These are phyloP conservation scores for Penicillium oxalicum DNA, from an alignment of 2,329 filamentous ascomycete genomes.

Conservation along the genomic window DNA sequence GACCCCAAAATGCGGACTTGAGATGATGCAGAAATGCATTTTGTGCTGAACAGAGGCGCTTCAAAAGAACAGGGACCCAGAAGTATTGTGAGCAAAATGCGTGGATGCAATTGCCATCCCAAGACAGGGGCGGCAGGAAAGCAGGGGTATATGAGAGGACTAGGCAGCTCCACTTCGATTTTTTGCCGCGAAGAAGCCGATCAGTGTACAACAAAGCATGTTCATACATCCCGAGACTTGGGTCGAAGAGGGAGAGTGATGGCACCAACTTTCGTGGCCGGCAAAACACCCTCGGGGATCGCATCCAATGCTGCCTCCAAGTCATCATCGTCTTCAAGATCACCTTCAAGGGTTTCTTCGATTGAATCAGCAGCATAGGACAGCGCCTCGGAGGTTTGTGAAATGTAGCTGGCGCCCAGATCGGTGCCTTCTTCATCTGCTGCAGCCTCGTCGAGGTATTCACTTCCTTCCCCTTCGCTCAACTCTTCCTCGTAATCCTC, in stretches of 20 bases:
- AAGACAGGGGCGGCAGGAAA: conserved; percentile 6
- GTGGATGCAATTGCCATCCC: conserved; percentile 10
- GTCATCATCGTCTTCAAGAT: conserved; percentile 21
- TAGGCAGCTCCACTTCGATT: conserved; percentile 1
- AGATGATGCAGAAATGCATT: conserved; percentile 18
- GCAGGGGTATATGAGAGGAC: conserved; percentile 6
- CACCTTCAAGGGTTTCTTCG: conserved; percentile 35
- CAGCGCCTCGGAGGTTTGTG: conserved; percentile 42
- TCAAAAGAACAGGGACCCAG: no score
- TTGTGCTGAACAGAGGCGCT: conserved; percentile 17
- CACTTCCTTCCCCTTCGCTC: conserved; percentile 50
- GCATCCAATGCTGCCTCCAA: conserved; percentile 22
- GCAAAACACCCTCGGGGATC: conserved; percentile 3
- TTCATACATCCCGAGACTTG: conserved; percentile 14
- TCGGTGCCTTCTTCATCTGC: conserved; percentile 45
- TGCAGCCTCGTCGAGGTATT: conserved; percentile 45
- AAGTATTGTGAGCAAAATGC: conserved; percentile 8
- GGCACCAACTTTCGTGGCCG: conserved; percentile 3
- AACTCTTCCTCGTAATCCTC: conserved; percentile 40
- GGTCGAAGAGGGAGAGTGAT: conserved; percentile 19
- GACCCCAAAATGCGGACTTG: conserved; percentile 12
- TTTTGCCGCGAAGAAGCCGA: not conserved
- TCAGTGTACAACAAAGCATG: conserved; percentile 3
- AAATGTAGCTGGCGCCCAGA: conserved; percentile 33
- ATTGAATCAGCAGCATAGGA: conserved; percentile 42